A percentile compares a stretch with the other conserved stretches of the same genome.
phyloP scores from a whole-genome alignment of 2,329 filamentous ascomycete genomes.

The Verruconis gallopava region DNA sequence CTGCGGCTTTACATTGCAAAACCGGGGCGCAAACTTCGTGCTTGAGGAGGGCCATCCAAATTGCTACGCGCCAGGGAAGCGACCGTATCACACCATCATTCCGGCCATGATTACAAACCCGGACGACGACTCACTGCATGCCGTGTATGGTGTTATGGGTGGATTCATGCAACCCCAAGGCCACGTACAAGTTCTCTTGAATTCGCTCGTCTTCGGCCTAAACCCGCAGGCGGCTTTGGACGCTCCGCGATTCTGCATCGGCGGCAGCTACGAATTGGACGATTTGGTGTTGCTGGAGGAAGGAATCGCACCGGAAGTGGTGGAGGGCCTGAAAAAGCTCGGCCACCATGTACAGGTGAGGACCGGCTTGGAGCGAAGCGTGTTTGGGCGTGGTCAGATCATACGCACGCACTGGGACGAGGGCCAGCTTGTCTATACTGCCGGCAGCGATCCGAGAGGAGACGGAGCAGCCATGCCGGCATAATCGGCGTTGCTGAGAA shows the following conservation, averaged over 20 bases:
- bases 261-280: conserved; percentile 41
- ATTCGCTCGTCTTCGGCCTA: conserved; percentile 70
- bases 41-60: conserved; percentile 65
- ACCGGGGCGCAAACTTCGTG: conserved; percentile 78
- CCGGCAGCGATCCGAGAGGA: conserved; percentile 74
- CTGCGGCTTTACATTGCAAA: conserved; percentile 89
- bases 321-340: conserved; percentile 51
- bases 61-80: conserved; percentile 62
- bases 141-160: conserved; percentile 92
- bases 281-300: conserved; percentile 65
- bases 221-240: conserved; percentile 83
- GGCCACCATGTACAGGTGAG: conserved; percentile 65
- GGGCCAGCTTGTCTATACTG: conserved; percentile 64
- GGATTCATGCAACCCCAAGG: conserved; percentile 98
- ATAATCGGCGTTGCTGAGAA: background rate
- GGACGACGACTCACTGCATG: conserved; percentile 61
- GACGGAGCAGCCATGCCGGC: conserved; percentile 59
- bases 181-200: conserved; percentile 83
- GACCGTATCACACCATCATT: conserved; percentile 97
- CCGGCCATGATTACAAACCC: conserved; percentile 76
- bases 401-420: conserved; percentile 71
- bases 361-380: conserved; percentile 47
- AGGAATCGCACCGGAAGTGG: conserved; percentile 56
- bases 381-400: conserved; percentile 81
- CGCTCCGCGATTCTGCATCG: conserved; percentile 76